Percentiles rank a stretch among this genome's conserved stretches.
Conservation (phyloP, 2,329 filamentous ascomycete species). For the Phyllosticta citriasiana region DNA sequence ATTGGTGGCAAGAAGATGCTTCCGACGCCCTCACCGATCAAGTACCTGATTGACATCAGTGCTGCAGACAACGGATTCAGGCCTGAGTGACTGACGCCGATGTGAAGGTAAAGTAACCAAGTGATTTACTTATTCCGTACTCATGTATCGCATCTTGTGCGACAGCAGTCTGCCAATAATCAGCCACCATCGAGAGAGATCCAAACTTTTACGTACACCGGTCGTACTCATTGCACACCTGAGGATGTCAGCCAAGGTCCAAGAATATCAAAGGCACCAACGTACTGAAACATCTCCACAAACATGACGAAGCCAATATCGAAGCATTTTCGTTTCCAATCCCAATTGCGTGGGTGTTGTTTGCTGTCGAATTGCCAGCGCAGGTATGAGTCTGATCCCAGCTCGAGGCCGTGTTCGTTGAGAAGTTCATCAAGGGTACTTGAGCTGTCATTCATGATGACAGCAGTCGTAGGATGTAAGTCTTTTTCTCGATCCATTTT, state of each 20-base stretch:
- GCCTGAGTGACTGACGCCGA: neutral
- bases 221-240: slow-evolving; percentile 2
- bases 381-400: neutral
- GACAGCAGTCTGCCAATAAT: neutral
- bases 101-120: slow-evolving; percentile 5
- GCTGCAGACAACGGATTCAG: neutral
- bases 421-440: neutral
- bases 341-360: slow-evolving; percentile 4
- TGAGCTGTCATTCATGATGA: neutral
- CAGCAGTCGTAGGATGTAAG: neutral
- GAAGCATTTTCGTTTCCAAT: slow-evolving; percentile 1
- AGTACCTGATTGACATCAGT: slow-evolving; percentile 13
- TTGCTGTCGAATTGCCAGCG: neutral
- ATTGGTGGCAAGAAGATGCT: slow-evolving; percentile 27
- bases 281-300: neutral
- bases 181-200: neutral
- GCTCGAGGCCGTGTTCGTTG: neutral
- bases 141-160: neutral
- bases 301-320: slow-evolving; percentile 2
- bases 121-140: neutral
- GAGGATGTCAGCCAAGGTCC: neutral
- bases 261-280: neutral
- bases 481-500: neutral
- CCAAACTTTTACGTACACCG: neutral
- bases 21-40: slow-evolving; percentile 25